Base-by-base conservation (phyloP, 805 yeast genomes). In the Blastobotrys robertii region DNA sequence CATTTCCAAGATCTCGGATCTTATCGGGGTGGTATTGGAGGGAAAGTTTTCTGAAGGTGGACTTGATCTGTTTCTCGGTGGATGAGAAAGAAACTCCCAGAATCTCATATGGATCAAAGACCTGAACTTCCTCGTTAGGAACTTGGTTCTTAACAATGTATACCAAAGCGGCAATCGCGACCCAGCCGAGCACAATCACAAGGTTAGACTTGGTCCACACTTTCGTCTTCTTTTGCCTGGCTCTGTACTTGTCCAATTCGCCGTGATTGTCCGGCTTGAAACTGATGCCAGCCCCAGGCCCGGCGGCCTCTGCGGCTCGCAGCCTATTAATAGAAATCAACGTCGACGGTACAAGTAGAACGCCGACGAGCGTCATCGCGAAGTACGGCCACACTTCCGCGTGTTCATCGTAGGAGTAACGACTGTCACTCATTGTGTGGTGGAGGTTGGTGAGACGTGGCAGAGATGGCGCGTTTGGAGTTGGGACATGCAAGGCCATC, bases 331-430 rank as follows among this genome's bases (percentile, higher is more conserved):
- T 33, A 14, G 45, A 40, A 12, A 46, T 28, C 7, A 45, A 31
- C 10, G 86, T 78, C 47, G 72, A 52, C 5, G 96, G 96, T 33
- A 85, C 59, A 46, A 84, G 68, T 13, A 78, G 74, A 46, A 83
- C 74, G 19, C 83, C 66, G 41, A 82, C 63, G 39, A 84, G 65
- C 2, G 96, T 87, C 56, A 84, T 61, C 41, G 82, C 74, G 57
- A 88, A 88, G 60, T 80, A 86, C 34, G 97, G 97, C 95, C 96
- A 87, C 1, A 92, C 85, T 54, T 84, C 92, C 39, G 88, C 79
- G 48, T 77, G 77, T 60, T 87, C 96, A 66, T 87, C 97, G 62
- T 87, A 87, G 34, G 79, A 77, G 62, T 82, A 83, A 54, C 80
- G 63, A 38, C 77, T 62, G 51, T 71, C 73, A 43, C 74, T 67